Percentiles rank a stretch among this genome's conserved stretches.
These are phyloP conservation scores for Ramichloridium luteum DNA, from an alignment of 2,329 filamentous ascomycete species.

Conservation along the genomic window DNA sequence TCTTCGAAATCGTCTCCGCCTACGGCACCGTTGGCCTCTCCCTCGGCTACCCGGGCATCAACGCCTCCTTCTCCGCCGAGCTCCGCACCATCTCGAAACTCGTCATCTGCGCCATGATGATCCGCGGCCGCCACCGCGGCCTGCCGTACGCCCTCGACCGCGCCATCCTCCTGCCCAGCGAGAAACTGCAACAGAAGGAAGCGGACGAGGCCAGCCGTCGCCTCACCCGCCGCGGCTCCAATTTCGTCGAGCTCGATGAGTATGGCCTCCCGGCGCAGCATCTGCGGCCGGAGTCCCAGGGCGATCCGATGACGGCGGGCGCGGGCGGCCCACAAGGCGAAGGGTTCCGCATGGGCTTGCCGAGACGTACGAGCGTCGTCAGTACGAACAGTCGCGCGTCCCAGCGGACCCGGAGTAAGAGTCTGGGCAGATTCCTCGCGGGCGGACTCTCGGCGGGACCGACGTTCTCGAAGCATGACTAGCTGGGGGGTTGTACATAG, in stretches of 20 bases:
- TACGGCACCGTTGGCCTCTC: constrained; percentile 91
- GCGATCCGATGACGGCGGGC: constrained; percentile 11
- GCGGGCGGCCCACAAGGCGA: constrained; percentile 10
- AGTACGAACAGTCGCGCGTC: constrained; percentile 6
- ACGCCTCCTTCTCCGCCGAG: constrained; percentile 71
- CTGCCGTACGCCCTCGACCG: constrained; percentile 56
- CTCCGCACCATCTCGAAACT: constrained; percentile 61
- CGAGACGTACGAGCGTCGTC: constrained; percentile 8
- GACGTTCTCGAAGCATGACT: constrained; percentile 18
- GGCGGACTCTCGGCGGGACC: constrained; percentile 20
- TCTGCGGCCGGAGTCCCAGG: constrained; percentile 1
- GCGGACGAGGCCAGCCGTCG: constrained; percentile 30
- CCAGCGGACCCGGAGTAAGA: constrained; percentile 10
- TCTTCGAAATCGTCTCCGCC: constrained; percentile 81
- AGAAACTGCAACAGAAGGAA: constrained; percentile 51
- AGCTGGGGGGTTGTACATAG: too few species aligned
- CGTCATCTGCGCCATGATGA: constrained; percentile 54
- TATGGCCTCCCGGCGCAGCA: constrained; percentile 18
- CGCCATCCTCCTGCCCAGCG: constrained; percentile 55
- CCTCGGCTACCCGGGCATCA: constrained; percentile 63
- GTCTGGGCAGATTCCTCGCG: constrained; percentile 16
- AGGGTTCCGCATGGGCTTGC: constrained; percentile 8
- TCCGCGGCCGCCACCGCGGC: constrained; percentile 53
- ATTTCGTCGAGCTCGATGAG: constrained; percentile 19
- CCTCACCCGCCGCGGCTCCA: constrained; percentile 15